phyloP scores from a whole-genome alignment of 306 rosid genomes.

The Acacia acuminata region DNA sequence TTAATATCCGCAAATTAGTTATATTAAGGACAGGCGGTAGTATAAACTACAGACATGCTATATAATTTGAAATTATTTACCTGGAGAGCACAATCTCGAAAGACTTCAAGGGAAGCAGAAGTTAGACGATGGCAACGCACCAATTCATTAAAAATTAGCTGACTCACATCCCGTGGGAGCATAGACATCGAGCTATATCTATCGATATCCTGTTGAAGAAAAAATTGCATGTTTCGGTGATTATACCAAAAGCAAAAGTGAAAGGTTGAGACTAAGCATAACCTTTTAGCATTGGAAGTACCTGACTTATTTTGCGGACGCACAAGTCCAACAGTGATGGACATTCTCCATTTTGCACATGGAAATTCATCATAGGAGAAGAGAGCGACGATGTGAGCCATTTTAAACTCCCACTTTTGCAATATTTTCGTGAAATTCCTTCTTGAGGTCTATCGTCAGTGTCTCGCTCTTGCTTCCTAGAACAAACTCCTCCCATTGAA shows the following conservation, averaged over 20 bases:
- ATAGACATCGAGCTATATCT: slow-evolving; percentile 52
- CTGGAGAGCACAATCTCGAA: slow-evolving; percentile 95
- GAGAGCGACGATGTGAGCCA: slow-evolving; percentile 79
- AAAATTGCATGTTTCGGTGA: slow-evolving; percentile 33
- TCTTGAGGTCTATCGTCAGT: slow-evolving; percentile 47
- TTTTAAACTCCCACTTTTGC: slow-evolving; percentile 87
- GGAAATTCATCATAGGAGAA: slow-evolving; percentile 54
- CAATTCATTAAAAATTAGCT: slow-evolving; percentile 78
- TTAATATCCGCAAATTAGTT: no score
- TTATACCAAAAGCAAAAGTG: slow-evolving; percentile 19
- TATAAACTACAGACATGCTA: not conserved
- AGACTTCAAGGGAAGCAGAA: slow-evolving; percentile 52
- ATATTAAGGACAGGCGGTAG: no score
- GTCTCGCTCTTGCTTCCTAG: slow-evolving; percentile 77
- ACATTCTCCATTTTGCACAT: slow-evolving; percentile 53
- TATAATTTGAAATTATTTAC: slow-evolving; percentile 39
- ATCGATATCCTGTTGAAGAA: slow-evolving; percentile 66
- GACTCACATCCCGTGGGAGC: slow-evolving; percentile 92
- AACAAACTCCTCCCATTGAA: slow-evolving; percentile 94
- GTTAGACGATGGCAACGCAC: slow-evolving; percentile 56
- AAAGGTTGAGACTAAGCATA: slow-evolving; percentile 11
- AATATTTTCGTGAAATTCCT: slow-evolving; percentile 58
- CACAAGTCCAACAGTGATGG: slow-evolving; percentile 78
- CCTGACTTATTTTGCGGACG: slow-evolving; percentile 64
- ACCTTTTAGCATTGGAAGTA: slow-evolving; percentile 26